Percentiles rank a stretch among this genome's conserved stretches.
These are phyloP conservation scores for Ogataea methylovora DNA, from an alignment of 805 yeast genomes.

Conservation along the genomic window DNA sequence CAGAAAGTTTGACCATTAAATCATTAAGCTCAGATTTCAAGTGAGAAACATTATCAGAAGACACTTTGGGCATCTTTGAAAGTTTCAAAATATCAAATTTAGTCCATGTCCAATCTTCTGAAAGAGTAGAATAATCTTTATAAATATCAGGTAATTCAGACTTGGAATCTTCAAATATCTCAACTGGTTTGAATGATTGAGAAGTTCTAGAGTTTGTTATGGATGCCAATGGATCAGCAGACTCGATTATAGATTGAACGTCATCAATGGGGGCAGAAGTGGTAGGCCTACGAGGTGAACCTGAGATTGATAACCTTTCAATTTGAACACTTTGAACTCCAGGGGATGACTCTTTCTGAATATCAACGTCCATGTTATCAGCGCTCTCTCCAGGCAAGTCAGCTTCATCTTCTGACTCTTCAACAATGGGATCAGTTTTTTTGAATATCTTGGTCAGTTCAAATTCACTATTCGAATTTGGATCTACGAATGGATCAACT, in stretches of 20 bases:
- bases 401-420: slow-evolving; percentile 3
- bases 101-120: too few species aligned
- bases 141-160: slow-evolving; percentile 12
- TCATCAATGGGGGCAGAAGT: slow-evolving; percentile 2
- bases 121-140: slow-evolving; percentile 11
- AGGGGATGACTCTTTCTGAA: too few species aligned
- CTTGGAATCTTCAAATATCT: not conserved
- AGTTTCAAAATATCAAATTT: too few species aligned
- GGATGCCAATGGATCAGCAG: slow-evolving; percentile 16
- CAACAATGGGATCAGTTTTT: not conserved
- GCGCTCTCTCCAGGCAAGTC: slow-evolving; percentile 1
- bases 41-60: too few species aligned
- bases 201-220: slow-evolving; percentile 10
- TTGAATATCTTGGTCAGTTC: too few species aligned
- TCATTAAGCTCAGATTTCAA: too few species aligned
- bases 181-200: slow-evolving; percentile 1
- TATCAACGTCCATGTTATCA: too few species aligned
- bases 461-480: too few species aligned
- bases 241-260: slow-evolving; percentile 11
- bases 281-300: slow-evolving; percentile 5
- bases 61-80: too few species aligned
- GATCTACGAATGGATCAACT: slow-evolving; percentile 3
- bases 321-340: too few species aligned
- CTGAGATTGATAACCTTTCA: not conserved
- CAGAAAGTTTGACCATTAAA: too few species aligned